These are phyloP conservation scores for Globisporangium megalacanthum DNA, from an alignment of 352 stramenopile genomes.

Conservation along the genomic window DNA sequence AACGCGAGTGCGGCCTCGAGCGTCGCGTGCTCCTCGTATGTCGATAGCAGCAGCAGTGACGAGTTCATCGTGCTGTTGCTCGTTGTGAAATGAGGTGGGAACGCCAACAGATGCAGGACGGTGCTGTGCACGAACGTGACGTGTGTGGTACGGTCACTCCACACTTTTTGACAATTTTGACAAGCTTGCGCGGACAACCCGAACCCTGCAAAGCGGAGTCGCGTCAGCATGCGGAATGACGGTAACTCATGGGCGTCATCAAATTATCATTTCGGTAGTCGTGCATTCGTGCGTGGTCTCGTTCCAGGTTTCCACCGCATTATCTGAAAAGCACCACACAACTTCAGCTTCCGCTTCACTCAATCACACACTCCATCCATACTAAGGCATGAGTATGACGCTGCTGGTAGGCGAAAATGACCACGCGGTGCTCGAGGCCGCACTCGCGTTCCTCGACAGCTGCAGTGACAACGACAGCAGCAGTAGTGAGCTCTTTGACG, in stretches of 20 bases:
- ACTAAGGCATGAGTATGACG: slow-evolving; percentile 11
- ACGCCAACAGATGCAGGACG: too few relatives aligned
- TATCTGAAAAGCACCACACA: too few relatives aligned
- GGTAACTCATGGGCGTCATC: not conserved
- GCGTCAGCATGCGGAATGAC: not conserved
- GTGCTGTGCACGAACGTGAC: too few relatives aligned
- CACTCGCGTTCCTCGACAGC: slow-evolving; percentile 19
- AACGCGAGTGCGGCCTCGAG: slow-evolving; percentile 17
- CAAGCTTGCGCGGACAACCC: not conserved
- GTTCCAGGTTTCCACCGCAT: too few relatives aligned
- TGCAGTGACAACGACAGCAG: slow-evolving; percentile 9
- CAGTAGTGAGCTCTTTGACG: not conserved
- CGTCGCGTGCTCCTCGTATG: slow-evolving; percentile 10
- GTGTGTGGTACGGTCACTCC: too few relatives aligned
- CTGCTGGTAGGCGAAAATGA: slow-evolving; percentile 11
- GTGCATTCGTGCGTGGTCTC: not conserved
- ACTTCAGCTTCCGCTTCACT: too few relatives aligned
- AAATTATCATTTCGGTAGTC: not conserved
- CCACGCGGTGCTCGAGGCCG: slow-evolving; percentile 12
- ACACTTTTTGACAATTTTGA: too few relatives aligned
- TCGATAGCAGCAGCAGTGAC: not conserved
- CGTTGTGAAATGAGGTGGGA: not conserved
- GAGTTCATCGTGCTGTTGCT: not conserved
- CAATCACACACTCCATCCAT: too few relatives aligned
- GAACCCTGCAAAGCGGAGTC: not conserved